Evolutionary conservation across 2,329 filamentous ascomycete species (phyloP), one percentile per base, ranked within the genome.

Genomic region (Xylaria multiplex): DNA sequence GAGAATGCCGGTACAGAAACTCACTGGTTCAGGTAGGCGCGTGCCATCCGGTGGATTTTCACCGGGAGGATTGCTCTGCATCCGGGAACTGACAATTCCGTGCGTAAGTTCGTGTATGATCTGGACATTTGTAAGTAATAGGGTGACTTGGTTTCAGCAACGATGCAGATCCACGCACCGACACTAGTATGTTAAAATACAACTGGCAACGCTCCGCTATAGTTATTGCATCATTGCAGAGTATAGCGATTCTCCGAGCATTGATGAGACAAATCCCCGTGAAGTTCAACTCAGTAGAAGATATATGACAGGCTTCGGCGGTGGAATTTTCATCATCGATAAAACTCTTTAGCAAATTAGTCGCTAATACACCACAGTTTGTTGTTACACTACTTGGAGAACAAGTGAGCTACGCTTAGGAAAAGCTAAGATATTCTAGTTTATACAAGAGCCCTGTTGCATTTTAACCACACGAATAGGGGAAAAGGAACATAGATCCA

Each of bases 51-150:
- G 37, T 14, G 9, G 37, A 40, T 22, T 9, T 40, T 53, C 11
- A 7, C 32, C 32, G 22, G 32, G 50, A 22, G 24, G 32, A 24
- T 53, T 40, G 7, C 40, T 53, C 8, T 53, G 50, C 7, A 22
- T 14, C 9, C 50, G 16, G 32, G 16, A n/a, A 13, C 1, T 1
- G 3, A 43, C 19, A 27, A 67, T 50, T 7, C 55, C 55, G 32
- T 67, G 64, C 13, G 30, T 27, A 19, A 64, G 13, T 48, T 67
- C 64, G 40, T 67, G 64, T 9, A 67, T 6, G 5, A 67, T 19
- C 64, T 67, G 42, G 22, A 30, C 13, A n/a, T 30, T 46, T 1
- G 8, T 59, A 50, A 62, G 45, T n/a, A 42, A 40, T 6, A n/a
- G 1, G 40, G 32, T 13, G 13, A 45, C 32, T 16, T 7, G 43